phyloP scores from a whole-genome alignment of 192 early-diverging fungal species.

The Backusella tarrabulga region DNA sequence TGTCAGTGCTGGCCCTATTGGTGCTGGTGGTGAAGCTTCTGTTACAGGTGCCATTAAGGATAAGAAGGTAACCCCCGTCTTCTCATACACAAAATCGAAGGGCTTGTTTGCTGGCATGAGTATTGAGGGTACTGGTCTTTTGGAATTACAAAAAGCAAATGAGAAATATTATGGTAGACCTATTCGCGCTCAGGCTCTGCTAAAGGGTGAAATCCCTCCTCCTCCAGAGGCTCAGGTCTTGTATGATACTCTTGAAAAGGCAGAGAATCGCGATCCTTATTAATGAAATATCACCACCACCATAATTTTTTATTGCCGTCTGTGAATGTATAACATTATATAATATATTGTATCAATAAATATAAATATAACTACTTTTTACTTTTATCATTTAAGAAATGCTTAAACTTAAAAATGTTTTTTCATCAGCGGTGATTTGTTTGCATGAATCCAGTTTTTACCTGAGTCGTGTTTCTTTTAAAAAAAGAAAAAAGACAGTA shows the following conservation, averaged over 20 bases:
- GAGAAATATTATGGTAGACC: slow-evolving; percentile 70
- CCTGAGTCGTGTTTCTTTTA: neutral
- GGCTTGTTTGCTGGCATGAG: slow-evolving; percentile 83
- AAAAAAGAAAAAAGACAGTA: neutral
- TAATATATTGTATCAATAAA: slow-evolving; percentile 6
- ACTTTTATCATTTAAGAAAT: neutral
- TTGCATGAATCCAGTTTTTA: neutral
- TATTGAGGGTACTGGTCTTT: slow-evolving; percentile 82
- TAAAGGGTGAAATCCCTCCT: slow-evolving; percentile 66
- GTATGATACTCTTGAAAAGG: slow-evolving; percentile 68
- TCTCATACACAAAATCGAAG: slow-evolving; percentile 86
- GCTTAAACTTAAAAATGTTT: neutral
- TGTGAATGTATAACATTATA: neutral
- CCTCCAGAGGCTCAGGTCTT: slow-evolving; percentile 73
- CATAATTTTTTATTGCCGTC: neutral
- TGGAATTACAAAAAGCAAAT: slow-evolving; percentile 87
- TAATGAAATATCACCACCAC: neutral
- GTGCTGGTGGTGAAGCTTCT: slow-evolving; percentile 45
- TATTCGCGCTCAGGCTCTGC: slow-evolving; percentile 75
- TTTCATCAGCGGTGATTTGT: neutral
- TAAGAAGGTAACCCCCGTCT: slow-evolving; percentile 71
- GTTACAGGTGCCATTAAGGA: slow-evolving; percentile 37
- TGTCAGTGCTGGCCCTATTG: slow-evolving; percentile 52
- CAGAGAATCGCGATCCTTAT: slow-evolving; percentile 43
- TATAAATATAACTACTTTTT: neutral